phyloP scores from a whole-genome alignment of 768 basidiomycete genomes.

The Calocybe cyanea region DNA sequence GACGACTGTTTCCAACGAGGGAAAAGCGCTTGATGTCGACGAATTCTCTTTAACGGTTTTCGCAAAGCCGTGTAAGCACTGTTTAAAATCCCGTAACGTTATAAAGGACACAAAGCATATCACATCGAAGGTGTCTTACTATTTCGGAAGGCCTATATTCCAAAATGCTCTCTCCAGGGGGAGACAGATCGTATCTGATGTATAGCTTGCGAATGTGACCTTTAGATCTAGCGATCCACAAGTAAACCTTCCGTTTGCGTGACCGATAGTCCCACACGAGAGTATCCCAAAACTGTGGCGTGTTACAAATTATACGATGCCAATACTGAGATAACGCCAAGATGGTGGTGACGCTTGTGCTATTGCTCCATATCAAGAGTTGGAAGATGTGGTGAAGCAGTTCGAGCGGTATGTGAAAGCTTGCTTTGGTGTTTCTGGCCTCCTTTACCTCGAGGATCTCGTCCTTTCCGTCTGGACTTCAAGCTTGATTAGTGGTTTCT shows the following conservation, averaged over 20 bases:
- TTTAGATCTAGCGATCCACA: slow-evolving; percentile 59
- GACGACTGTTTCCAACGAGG: slow-evolving; percentile 33
- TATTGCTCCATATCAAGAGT: slow-evolving; percentile 37
- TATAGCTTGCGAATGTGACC: slow-evolving; percentile 42
- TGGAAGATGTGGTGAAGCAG: slow-evolving; percentile 54
- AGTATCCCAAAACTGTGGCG: slow-evolving; percentile 55
- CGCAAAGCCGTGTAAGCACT: no score
- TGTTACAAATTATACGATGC: slow-evolving; percentile 49
- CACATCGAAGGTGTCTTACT: slow-evolving; percentile 38
- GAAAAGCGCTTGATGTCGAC: slow-evolving; percentile 11
- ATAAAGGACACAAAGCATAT: slow-evolving; percentile 30
- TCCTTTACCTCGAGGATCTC: no score
- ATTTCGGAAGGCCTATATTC: slow-evolving; percentile 28
- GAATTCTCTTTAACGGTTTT: slow-evolving; percentile 26
- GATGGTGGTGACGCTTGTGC: slow-evolving; percentile 39
- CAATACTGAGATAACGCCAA: slow-evolving; percentile 62
- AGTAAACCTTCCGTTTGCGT: slow-evolving; percentile 47
- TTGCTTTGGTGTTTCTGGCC: no score
- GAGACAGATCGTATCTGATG: slow-evolving; percentile 18
- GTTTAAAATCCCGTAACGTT: slow-evolving; percentile 27
- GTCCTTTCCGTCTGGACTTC: no score
- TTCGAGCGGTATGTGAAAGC: no score
- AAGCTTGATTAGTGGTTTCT: no score
- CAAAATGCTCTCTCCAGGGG: no score
- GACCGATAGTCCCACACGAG: slow-evolving; percentile 47